Percentiles rank a stretch among this genome's conserved stretches.
Evolutionary conservation across 2,329 filamentous ascomycete species (phyloP).

Genomic region (Aspergillus fumigatus): DNA sequence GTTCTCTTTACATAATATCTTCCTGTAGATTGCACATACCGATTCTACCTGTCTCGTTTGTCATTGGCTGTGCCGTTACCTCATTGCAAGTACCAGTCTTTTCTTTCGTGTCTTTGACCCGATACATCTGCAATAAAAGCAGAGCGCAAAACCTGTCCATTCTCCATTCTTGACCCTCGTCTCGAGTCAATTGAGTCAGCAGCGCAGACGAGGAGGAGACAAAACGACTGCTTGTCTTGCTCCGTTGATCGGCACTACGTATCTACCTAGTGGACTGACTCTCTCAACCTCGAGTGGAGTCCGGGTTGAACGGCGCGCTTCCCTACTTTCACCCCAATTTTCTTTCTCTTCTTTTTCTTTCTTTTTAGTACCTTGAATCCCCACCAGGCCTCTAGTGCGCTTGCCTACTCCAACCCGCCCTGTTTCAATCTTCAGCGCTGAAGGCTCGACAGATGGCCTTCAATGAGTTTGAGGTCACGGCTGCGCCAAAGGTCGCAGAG

Average conservation of each 20-base stretch:
- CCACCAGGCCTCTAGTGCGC: background rate
- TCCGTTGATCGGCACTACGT: background rate
- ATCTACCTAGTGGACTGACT: background rate
- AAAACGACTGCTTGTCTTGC: background rate
- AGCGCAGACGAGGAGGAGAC: background rate
- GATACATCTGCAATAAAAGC: background rate
- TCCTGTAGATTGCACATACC: conserved; percentile 8
- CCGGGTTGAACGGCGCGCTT: background rate
- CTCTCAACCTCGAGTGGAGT: background rate
- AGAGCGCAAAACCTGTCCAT: background rate
- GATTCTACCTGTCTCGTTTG: conserved; percentile 10
- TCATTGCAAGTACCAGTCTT: background rate
- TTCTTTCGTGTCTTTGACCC: background rate
- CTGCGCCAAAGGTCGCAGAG: conserved; percentile 16
- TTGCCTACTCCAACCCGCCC: background rate
- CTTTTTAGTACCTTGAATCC: background rate
- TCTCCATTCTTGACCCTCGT: background rate
- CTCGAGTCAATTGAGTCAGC: background rate
- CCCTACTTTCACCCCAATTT: background rate
- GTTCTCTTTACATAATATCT: conserved; percentile 24
- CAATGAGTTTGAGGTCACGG: conserved; percentile 12
- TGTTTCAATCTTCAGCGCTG: background rate
- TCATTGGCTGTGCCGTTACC: conserved; percentile 9
- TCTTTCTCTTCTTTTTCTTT: conserved; percentile 3
- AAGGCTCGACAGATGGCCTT: conserved; percentile 21